Evolutionary conservation across 2,329 filamentous ascomycete genomes (phyloP).

Genomic region (Diplodia corticola): DNA sequence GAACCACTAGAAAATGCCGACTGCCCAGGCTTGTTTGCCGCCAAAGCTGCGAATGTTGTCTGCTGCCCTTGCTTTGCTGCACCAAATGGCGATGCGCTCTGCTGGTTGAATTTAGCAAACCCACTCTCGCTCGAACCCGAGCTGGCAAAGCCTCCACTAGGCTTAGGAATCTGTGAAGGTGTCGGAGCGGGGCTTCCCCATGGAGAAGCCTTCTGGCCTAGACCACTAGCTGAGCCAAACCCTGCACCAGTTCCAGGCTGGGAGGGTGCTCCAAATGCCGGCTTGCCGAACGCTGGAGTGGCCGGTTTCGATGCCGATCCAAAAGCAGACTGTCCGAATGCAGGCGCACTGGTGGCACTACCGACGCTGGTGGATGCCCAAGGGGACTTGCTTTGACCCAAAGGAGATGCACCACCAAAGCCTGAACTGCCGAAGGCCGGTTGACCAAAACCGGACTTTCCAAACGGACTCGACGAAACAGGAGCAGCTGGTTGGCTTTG

Average conservation of each 20-base stretch:
- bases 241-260: constrained; percentile 24
- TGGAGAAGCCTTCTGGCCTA: constrained; percentile 26
- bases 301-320: constrained; percentile 27
- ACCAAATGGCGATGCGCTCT: constrained; percentile 10
- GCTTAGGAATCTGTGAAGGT: constrained; percentile 15
- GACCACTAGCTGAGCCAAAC: constrained; percentile 29
- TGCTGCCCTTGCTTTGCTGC: constrained; percentile 1
- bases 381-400: constrained; percentile 8
- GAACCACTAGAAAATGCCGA: constrained; percentile 31
- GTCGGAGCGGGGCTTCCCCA: constrained; percentile 27
- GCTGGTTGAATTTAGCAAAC: constrained; percentile 19
- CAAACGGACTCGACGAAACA: constrained; percentile 29
- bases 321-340: constrained; percentile 34
- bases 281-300: constrained; percentile 22
- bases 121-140: constrained; percentile 9
- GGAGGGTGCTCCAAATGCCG: constrained; percentile 30
- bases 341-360: constrained; percentile 11
- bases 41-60: constrained; percentile 1
- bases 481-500: constrained; percentile 24
- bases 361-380: constrained; percentile 14
- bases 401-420: constrained; percentile 8
- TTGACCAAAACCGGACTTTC: constrained; percentile 32
- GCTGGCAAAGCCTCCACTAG: constrained; percentile 1
- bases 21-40: constrained; percentile 28
- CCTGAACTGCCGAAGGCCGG: constrained; percentile 31